Evolutionary conservation across 768 basidiomycete genomes (phyloP).

Genomic region (Kwoniella bestiolae): DNA sequence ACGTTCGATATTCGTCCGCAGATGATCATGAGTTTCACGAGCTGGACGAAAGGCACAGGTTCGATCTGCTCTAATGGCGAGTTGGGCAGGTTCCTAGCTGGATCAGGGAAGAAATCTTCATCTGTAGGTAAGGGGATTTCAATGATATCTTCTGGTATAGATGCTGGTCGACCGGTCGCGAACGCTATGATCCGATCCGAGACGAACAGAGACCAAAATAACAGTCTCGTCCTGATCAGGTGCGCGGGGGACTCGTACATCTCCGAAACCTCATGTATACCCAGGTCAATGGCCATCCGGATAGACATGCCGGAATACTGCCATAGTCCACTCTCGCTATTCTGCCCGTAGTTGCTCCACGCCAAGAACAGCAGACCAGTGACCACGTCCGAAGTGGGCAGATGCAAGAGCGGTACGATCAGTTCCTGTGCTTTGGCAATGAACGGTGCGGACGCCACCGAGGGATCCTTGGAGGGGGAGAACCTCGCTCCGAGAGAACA

Average conservation of each 20-base stretch:
- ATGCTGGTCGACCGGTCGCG: conserved; percentile 39
- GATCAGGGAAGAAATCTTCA: conserved; percentile 53
- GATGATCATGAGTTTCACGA: conserved; percentile 55
- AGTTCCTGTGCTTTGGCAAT: conserved; percentile 55
- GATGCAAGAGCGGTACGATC: conserved; percentile 49
- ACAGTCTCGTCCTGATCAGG: conserved; percentile 42
- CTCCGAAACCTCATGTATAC: conserved; percentile 50
- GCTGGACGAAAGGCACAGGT: conserved; percentile 52
- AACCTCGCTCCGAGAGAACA: conserved; percentile 51
- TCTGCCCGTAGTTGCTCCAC: conserved; percentile 53
- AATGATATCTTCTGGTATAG: conserved; percentile 52
- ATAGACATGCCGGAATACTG: conserved; percentile 52
- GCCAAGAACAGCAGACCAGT: conserved; percentile 50
- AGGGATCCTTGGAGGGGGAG: conserved; percentile 27
- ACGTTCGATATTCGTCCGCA: conserved; percentile 53
- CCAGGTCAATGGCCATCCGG: conserved; percentile 53
- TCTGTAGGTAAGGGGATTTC: conserved; percentile 54
- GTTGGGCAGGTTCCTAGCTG: conserved; percentile 38
- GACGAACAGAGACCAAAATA: conserved; percentile 54
- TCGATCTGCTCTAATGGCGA: conserved; percentile 33
- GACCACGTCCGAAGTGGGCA: conserved; percentile 51
- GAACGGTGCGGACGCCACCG: conserved; percentile 46
- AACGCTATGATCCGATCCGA: conserved; percentile 54
- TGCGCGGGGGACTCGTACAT: conserved; percentile 54
- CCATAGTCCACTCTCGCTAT: conserved; percentile 52